phyloP scores from a whole-genome alignment of 2,329 filamentous ascomycete genomes.

The Colletotrichum tropicale region DNA sequence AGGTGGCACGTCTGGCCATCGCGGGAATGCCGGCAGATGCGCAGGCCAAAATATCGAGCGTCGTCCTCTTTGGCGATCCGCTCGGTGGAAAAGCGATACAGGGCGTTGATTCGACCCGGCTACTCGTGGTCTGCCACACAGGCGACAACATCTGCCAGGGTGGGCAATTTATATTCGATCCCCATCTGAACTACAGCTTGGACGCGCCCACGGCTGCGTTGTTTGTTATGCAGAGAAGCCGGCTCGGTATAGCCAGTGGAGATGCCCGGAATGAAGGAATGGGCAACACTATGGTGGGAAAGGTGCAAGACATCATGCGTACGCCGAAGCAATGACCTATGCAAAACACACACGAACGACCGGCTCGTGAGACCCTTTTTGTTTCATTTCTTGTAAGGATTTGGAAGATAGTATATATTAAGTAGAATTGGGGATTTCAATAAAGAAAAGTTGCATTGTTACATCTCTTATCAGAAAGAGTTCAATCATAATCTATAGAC shows the following conservation, averaged over 20 bases:
- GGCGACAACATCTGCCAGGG: conserved; percentile 33
- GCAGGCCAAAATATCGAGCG: conserved; percentile 25
- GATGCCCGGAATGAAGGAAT: conserved; percentile 28
- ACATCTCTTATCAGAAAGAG: background rate
- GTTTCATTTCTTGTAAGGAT: background rate
- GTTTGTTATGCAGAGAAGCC: conserved; percentile 27
- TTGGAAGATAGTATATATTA: background rate
- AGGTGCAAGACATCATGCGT: conserved; percentile 14
- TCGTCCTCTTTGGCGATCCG: conserved; percentile 36
- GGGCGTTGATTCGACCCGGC: conserved; percentile 24
- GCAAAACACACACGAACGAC: background rate
- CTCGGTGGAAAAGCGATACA: conserved; percentile 22
- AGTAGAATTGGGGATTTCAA: background rate
- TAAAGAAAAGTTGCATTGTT: background rate
- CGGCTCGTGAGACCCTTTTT: background rate
- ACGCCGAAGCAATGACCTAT: background rate
- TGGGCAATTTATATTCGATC: background rate
- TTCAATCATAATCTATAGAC: background rate
- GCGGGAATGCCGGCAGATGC: conserved; percentile 23
- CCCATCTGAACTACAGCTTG: conserved; percentile 19
- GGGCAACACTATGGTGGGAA: conserved; percentile 20
- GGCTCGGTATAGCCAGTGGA: conserved; percentile 25
- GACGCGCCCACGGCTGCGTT: conserved; percentile 22
- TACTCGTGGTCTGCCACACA: conserved; percentile 28
- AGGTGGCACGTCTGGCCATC: conserved; percentile 30